Base-by-base conservation (phyloP, 331 rosid species). In the Phaseolus coccineus region DNA sequence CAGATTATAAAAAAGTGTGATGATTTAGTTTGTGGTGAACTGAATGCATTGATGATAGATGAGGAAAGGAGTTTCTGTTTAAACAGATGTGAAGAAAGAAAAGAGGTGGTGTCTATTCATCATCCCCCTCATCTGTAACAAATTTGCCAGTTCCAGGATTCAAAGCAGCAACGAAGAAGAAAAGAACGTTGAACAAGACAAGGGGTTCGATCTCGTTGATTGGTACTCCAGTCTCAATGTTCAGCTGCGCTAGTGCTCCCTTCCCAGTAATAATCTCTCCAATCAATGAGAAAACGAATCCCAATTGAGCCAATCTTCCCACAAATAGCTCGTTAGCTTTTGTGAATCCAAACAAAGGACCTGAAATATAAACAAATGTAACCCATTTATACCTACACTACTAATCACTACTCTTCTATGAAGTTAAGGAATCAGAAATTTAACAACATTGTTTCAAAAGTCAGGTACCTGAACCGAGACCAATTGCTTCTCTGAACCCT, bases 281-380 rank as follows among this genome's bases (percentile, higher is more conserved):
- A 22, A 96, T 96, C 52, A 96, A 74, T 14, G 99, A 90, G 89
- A 96, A 96, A 5, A 87, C 98, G 14, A 96, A 93, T 31, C 99
- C 99, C 87, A 96, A 62, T 76, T 96, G 99, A 59, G 99, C 99
- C 96, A 96, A 83, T 88, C 99, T 91, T 76, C 99, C 99, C 4
- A 96, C 99, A 74, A 96, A 96, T 0, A 96, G 90, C 83, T 96
- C 99, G 40, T 96, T 96, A 0, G 99, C 61, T 81, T 96, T 96
- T 8, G 99, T 96, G 77, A 96, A 96, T 88, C 99, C 99, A 66
- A 96, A 96, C 8, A 96, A 77, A 42, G 93, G 99, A 87, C 99
- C 98, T 95, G 68, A 62, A 62, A 31, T 31, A 31, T 13, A 59
- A 30, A 67, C 48, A 59, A 57, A 56, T 40, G 10, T 40, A 4